phyloP scores from a whole-genome alignment of 2,329 filamentous ascomycete genomes.

The Sporothrix curviconia region DNA sequence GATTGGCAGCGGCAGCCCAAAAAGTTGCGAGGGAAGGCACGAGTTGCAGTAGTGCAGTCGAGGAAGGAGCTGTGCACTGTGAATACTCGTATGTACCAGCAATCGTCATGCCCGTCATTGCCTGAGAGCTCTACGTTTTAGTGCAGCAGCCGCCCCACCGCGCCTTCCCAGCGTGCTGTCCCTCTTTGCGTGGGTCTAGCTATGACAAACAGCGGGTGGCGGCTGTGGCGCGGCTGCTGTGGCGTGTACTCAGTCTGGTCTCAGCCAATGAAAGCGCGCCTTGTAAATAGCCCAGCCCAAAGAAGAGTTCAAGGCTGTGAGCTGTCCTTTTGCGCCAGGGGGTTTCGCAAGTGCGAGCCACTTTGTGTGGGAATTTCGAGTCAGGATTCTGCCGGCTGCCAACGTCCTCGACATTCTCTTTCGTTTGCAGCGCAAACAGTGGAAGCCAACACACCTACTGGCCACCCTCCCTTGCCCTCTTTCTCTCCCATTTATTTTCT shows the following conservation, averaged over 20 bases:
- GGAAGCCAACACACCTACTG: neutral
- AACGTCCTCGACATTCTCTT: neutral
- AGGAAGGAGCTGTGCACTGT: slow-evolving; percentile 3
- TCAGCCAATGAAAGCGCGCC: neutral
- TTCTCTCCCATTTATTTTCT: slow-evolving; percentile 4
- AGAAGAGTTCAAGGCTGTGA: slow-evolving; percentile 1
- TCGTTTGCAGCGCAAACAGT: neutral
- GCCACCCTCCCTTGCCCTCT: too few species aligned
- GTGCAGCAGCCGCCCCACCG: neutral
- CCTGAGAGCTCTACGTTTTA: slow-evolving; percentile 1
- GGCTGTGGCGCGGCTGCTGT: slow-evolving; percentile 6
- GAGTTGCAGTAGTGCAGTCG: neutral
- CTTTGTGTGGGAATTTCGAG: slow-evolving; percentile 5
- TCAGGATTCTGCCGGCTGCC: neutral
- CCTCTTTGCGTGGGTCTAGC: slow-evolving; percentile 2
- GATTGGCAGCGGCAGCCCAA: neutral
- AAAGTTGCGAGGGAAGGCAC: neutral
- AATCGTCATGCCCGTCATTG: slow-evolving; percentile 17
- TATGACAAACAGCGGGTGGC: slow-evolving; percentile 2
- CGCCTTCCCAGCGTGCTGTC: too few species aligned
- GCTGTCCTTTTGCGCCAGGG: slow-evolving; percentile 15
- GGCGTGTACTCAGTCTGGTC: neutral
- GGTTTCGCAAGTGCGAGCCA: neutral
- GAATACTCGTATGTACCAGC: neutral
- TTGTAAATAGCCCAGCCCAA: neutral